phyloP scores from a whole-genome alignment of 1,284 basidiomycete genomes.

The Sporisorium graminicola region DNA sequence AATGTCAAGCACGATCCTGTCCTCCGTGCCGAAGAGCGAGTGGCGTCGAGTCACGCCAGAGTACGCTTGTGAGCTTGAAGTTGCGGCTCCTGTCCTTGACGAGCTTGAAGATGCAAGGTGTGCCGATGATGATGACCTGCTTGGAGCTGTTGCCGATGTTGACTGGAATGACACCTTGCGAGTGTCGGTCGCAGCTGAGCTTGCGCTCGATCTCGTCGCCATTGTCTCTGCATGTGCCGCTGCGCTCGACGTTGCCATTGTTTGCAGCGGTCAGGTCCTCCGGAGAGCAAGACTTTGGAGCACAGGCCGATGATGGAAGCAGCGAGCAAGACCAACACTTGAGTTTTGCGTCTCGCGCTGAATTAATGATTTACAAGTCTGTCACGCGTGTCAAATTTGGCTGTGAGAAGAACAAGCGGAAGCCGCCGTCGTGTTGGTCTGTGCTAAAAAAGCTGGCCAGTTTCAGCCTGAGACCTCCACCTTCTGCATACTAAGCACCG shows the following conservation, averaged over 20 bases:
- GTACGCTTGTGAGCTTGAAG: conserved; percentile 18
- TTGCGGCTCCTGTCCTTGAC: conserved; percentile 4
- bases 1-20: conserved; percentile 63
- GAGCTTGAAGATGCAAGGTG: conserved; percentile 8
- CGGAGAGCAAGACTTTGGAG: not conserved
- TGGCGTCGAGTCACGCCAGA: conserved; percentile 43
- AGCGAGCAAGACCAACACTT: conserved; percentile 34
- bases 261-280: not conserved
- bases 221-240: conserved; percentile 3
- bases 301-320: conserved; percentile 5
- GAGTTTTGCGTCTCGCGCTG: not conserved
- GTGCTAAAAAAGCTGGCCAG: conserved; percentile 6
- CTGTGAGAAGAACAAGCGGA: not conserved
- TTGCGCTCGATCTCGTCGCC: conserved; percentile 4
- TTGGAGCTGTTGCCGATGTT: conserved; percentile 9
- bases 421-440: conserved; percentile 7
- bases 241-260: conserved; percentile 22
- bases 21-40: conserved; percentile 59
- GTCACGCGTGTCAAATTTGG: conserved; percentile 13
- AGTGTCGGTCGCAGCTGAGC: conserved; percentile 12
- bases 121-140: conserved; percentile 26
- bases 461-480: conserved; percentile 6
- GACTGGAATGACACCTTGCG: conserved; percentile 44
- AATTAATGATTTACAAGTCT: not conserved
- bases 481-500: not conserved